phyloP scores from a whole-genome alignment of 2,329 filamentous ascomycete genomes.

The Salinomyces thailandicus region DNA sequence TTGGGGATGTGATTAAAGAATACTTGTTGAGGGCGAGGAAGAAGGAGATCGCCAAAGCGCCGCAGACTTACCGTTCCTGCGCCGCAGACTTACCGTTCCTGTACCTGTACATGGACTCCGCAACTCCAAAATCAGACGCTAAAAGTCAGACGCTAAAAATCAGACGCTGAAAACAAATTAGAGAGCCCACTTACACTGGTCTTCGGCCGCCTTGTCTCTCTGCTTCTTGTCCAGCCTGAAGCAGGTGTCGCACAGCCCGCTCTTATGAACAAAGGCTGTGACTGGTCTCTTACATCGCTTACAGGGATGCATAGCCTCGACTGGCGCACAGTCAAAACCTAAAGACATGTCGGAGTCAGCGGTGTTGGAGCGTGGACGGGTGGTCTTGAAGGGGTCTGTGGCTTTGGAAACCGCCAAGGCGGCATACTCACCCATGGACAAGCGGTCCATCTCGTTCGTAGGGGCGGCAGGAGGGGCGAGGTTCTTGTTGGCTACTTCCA shows the following conservation, averaged over 20 bases:
- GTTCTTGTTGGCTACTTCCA: too few relatives aligned
- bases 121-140: too few relatives aligned
- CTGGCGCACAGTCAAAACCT: constrained; percentile 1
- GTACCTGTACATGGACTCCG: too few relatives aligned
- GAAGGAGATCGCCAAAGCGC: too few relatives aligned
- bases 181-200: not conserved
- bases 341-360: constrained; percentile 3
- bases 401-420: constrained; percentile 3
- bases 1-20: too few relatives aligned
- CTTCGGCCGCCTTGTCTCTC: not conserved
- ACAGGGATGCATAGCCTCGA: not conserved
- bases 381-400: constrained; percentile 1
- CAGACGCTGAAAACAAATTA: not conserved
- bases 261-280: not conserved
- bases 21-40: too few relatives aligned
- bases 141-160: too few relatives aligned
- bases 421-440: constrained; percentile 1
- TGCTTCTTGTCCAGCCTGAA: not conserved
- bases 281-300: not conserved
- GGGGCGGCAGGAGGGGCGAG: too few relatives aligned
- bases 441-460: too few relatives aligned
- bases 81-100: too few relatives aligned
- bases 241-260: not conserved
- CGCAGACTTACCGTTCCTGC: too few relatives aligned
- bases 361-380: not conserved